These are phyloP conservation scores for baker's yeast (Saccharomyces cerevisiae) DNA, from an alignment of 805 yeast genomes.

Conservation along the genomic window DNA sequence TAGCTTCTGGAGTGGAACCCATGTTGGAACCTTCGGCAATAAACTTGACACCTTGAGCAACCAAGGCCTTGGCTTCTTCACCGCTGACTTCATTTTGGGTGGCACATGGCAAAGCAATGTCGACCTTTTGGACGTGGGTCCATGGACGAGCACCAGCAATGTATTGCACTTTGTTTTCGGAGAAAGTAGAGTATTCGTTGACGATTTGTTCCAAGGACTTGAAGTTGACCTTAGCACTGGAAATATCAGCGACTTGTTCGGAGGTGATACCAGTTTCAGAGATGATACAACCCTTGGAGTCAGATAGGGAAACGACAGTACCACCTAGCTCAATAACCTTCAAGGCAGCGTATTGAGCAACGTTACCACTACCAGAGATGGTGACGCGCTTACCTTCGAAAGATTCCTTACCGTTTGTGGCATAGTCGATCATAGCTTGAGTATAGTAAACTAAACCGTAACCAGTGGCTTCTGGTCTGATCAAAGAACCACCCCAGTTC, in stretches of 20 bases:
- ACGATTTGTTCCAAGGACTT: slow-evolving; percentile 60
- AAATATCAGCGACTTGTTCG: slow-evolving; percentile 65
- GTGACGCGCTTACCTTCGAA: slow-evolving; percentile 89
- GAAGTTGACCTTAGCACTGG: slow-evolving; percentile 69
- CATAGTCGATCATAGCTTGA: slow-evolving; percentile 91
- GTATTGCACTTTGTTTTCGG: slow-evolving; percentile 57
- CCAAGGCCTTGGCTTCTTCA: slow-evolving; percentile 86
- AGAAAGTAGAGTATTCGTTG: slow-evolving; percentile 46
- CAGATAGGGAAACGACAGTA: slow-evolving; percentile 83
- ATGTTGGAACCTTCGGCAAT: slow-evolving; percentile 97
- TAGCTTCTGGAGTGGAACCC: slow-evolving; percentile 96
- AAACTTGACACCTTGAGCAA: slow-evolving; percentile 80
- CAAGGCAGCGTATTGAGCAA: slow-evolving; percentile 95
- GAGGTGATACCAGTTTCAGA: slow-evolving; percentile 70
- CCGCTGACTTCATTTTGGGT: slow-evolving; percentile 95
- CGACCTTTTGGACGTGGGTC: slow-evolving; percentile 81
- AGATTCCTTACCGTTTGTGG: slow-evolving; percentile 76
- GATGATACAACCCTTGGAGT: slow-evolving; percentile 82
- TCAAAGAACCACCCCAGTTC: slow-evolving; percentile 95
- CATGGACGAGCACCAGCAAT: slow-evolving; percentile 91
- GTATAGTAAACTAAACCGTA: slow-evolving; percentile 93
- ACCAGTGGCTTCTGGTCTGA: slow-evolving; percentile 98
- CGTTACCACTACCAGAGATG: slow-evolving; percentile 94
- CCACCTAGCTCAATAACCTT: slow-evolving; percentile 94
- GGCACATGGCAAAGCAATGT: slow-evolving; percentile 92